Conservation (phyloP, 2,329 filamentous ascomycete genomes). For the Botrytis galanthina region DNA sequence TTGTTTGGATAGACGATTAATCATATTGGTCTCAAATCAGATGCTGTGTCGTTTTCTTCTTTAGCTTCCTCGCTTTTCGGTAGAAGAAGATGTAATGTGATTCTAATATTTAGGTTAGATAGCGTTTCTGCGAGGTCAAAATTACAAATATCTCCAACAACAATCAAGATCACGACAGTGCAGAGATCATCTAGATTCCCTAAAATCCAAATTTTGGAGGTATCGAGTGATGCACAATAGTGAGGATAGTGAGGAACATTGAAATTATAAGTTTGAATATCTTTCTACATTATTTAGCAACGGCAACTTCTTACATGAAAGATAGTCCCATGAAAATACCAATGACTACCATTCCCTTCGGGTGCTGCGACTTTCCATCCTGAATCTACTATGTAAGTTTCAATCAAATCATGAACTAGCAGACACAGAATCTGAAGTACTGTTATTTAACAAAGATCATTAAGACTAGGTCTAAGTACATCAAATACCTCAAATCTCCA, state of each 20-base stretch:
- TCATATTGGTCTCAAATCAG: background rate
- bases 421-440: background rate
- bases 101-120: background rate
- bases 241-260: background rate
- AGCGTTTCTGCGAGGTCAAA: background rate
- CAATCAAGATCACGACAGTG: background rate
- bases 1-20: background rate
- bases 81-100: too few species aligned
- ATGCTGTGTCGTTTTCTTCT: background rate
- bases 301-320: background rate
- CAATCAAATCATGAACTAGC: rapidly evolving
- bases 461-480: background rate
- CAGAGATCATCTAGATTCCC: background rate
- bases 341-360: background rate
- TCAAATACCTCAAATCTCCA: background rate
- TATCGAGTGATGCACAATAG: background rate
- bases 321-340: background rate
- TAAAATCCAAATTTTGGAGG: background rate
- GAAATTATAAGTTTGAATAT: background rate
- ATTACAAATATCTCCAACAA: background rate
- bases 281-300: background rate
- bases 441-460: background rate
- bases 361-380: background rate
- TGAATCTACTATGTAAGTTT: too few species aligned
- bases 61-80: background rate